Base-by-base conservation (phyloP, 345 rosid genomes). In the Mangifera indica region DNA sequence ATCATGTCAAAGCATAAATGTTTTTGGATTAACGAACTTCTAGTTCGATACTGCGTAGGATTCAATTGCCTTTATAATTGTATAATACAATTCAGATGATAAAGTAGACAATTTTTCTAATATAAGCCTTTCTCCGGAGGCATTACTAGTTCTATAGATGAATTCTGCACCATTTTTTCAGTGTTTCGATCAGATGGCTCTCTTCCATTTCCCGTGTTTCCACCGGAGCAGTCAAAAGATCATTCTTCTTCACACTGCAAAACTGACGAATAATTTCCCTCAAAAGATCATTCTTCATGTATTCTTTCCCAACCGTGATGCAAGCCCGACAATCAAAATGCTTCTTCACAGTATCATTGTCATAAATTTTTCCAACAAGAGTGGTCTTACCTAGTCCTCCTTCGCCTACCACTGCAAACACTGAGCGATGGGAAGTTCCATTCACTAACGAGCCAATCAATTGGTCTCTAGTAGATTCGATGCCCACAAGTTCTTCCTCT, bases 371-470 rank as follows among this genome's bases (percentile, higher is more conserved):
- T 4, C 48, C 64, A 40, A 63, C 73, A 24, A 69, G 63, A 40
- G 78, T 69, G 1, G 78, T 75, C 66, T 75, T 75, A 17, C 78
- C 73, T 24, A 69, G 5, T 25, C 78, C 69, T 48, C 78, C 73
- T 66, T 26, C 48, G 0, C 73, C 78, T 48, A 61, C 68, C 7
- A 74, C 25, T 0, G 57, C 58, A 13, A 72, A 24, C 45, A 55
- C 70, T 17, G 51, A 40, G 17, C 24, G 22, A 20, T 53, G 10
- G 0, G 45, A 0, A 14, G n/a, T 25, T 54, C 62, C 70, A 11
- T 54, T 59, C 26, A 72, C 63, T 24, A 72, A 29, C 45, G 14
- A 1, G 45, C 25, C 42, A 32, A 59, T 44, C 72, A 74, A 49
- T 7, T 34, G 5, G 21, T 52, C 29, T 65, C 37, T 46, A 0